Conservation (phyloP, 371 early-diverging fungal genomes). For the Mucor velutinosus region DNA sequence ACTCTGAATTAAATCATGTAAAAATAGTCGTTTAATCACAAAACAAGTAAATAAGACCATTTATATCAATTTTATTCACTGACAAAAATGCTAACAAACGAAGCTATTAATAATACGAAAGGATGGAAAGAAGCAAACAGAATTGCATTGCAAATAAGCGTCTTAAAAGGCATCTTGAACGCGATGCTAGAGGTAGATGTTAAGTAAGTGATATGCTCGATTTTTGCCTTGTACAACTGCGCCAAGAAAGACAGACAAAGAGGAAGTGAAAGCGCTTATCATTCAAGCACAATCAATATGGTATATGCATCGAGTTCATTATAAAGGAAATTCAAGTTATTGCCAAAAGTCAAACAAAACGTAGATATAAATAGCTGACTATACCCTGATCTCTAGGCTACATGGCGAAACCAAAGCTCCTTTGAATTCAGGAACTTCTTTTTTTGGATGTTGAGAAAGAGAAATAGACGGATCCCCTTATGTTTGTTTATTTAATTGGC, state of each 20-base stretch:
- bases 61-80: not conserved
- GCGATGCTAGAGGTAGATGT: not conserved
- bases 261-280: not conserved
- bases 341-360: no score
- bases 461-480: no score
- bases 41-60: conserved; percentile 17
- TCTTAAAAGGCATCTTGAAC: not conserved
- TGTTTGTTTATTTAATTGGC: not conserved
- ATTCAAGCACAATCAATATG: not conserved
- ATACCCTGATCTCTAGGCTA: no score
- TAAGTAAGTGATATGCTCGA: not conserved
- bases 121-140: not conserved
- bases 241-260: not conserved
- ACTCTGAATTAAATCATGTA: not conserved
- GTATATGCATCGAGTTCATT: not conserved
- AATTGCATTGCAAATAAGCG: not conserved
- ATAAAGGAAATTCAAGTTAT: not conserved
- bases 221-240: not conserved
- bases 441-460: not conserved
- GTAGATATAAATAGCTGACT: no score
- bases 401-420: not conserved
- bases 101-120: not conserved
- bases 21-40: conserved; percentile 1
- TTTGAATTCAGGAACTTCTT: not conserved
- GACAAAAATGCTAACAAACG: not conserved